Base-by-base conservation (phyloP, 1,284 basidiomycete species). In the Inonotus hispidus region DNA sequence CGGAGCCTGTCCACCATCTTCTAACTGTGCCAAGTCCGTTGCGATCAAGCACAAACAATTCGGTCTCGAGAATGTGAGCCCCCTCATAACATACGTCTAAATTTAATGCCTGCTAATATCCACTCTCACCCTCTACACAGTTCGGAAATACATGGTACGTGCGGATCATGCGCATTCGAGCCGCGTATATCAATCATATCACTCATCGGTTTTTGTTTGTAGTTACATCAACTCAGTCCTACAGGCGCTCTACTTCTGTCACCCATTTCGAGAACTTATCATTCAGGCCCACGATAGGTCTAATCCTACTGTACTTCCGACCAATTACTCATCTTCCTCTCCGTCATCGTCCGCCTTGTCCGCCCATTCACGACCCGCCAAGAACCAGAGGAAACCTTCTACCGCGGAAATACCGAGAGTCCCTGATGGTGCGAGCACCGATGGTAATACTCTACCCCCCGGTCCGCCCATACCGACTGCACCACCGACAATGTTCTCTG, bases 181-280 rank as follows among this genome's bases (percentile, higher is more conserved):
- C 16, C 43, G 16, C 57, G 32, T 49, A 55, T 55, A 29, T 37
- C 35, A 23, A 19, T 38, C 21, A n/a, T n/a, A 58, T 37, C 35
- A 23, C 19, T 38, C 21, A 62, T 70, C 68, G 58, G 71, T 66
- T 63, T 62, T 53, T 60, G 54, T 59, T 43, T 46, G 43, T 72
- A 94, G 93, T 76, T 99, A 99, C 74, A 95, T 92, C 77, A 99
- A 98, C 76, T 98, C 96, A 16, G 93, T 99, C 29, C 82, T 99
- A 10, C 96, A 99, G 73, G 90, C 96, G 0, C 84, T 99, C 59
- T 99, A 98, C 75, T 90, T 89, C 66, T 92, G 90, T 66, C 73
- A 79, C n/a, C 90, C 91, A 0, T 92, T 94, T 70, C 81, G 91
- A 43, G 83, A 90, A 47, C 87, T 91, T 61, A 76, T 93, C 64